phyloP scores from a whole-genome alignment of 2,329 filamentous ascomycete genomes.

The Exserohilum rostratum region DNA sequence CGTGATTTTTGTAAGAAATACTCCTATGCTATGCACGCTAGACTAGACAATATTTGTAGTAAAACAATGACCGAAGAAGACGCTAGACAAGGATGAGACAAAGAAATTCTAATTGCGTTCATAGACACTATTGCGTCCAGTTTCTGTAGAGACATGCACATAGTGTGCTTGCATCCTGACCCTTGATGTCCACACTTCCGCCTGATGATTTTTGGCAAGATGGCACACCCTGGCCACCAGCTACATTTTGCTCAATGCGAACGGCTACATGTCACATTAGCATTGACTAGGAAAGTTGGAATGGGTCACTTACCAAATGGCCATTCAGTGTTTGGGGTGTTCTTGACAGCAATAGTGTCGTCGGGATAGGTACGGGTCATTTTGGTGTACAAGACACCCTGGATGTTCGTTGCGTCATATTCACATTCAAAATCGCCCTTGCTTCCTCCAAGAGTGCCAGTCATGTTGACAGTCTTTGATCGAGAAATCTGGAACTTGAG shows the following conservation, averaged over 20 bases:
- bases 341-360: conserved; percentile 28
- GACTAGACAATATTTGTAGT: conserved; percentile 3
- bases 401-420: conserved; percentile 63
- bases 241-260: conserved; percentile 60
- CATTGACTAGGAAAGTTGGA: too few species aligned
- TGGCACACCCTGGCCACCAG: conserved; percentile 57
- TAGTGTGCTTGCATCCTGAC: conserved; percentile 42
- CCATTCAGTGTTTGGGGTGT: conserved; percentile 42
- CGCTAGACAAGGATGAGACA: conserved; percentile 5
- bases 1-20: background rate
- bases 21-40: conserved; percentile 8
- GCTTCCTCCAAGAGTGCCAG: conserved; percentile 50
- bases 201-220: conserved; percentile 57
- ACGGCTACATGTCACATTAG: conserved; percentile 51
- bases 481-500: conserved; percentile 63
- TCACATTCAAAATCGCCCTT: conserved; percentile 61
- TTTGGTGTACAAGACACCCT: conserved; percentile 67
- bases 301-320: conserved; percentile 43
- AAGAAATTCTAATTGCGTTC: conserved; percentile 2
- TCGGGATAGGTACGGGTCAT: conserved; percentile 51
- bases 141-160: conserved; percentile 58
- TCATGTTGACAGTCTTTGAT: conserved; percentile 60
- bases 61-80: conserved; percentile 11
- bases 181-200: conserved; percentile 42
- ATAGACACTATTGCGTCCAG: conserved; percentile 29